Conservation (phyloP, 257 asterid species). For the Nicotiana benthamiana region DNA sequence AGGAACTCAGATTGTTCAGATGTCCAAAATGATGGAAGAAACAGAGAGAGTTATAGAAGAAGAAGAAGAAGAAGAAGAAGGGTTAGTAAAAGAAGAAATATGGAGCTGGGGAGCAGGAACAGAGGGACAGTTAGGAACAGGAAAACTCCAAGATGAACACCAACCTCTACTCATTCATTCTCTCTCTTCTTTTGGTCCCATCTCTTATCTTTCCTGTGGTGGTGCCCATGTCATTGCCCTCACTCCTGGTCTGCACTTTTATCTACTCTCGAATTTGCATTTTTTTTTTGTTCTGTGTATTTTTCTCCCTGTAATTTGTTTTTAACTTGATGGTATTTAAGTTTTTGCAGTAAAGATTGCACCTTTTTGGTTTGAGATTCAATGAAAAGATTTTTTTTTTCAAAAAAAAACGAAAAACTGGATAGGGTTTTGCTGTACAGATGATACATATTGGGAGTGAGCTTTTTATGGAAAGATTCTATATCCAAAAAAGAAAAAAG, state of each 20-base stretch:
- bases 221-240: constrained; percentile 89
- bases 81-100: constrained; percentile 26
- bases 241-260: constrained; percentile 34
- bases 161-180: constrained; percentile 52
- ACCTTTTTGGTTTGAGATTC: neutral
- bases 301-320: neutral
- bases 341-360: neutral
- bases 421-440: neutral
- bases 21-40: constrained; percentile 11
- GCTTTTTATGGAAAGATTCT: neutral
- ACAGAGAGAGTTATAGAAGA: neutral
- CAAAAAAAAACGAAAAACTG: too few relatives aligned
- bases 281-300: neutral
- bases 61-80: constrained; percentile 1
- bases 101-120: constrained; percentile 99
- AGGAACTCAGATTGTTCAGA: neutral
- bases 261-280: neutral
- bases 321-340: neutral
- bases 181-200: constrained; percentile 38
- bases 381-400: neutral
- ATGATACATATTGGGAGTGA: neutral
- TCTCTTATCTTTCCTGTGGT: constrained; percentile 76
- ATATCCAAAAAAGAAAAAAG: neutral
- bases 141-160: constrained; percentile 52
- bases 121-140: constrained; percentile 79